Base-by-base conservation (phyloP, 2,329 filamentous ascomycete genomes). In the Pseudocercospora vitis region DNA sequence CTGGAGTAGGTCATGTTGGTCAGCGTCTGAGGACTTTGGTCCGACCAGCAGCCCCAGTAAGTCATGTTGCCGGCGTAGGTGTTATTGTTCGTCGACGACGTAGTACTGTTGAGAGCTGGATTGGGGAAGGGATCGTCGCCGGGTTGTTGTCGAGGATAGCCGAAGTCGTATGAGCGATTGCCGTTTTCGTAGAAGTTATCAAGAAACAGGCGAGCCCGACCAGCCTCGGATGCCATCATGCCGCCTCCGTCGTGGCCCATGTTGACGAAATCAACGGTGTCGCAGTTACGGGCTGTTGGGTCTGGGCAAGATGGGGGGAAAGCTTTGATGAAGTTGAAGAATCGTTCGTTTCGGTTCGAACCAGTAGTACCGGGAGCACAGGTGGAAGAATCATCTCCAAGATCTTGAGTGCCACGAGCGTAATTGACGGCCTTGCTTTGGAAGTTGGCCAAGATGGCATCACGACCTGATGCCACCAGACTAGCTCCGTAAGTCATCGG, bases 261-360 rank as follows among this genome's bases (percentile, higher is more conserved):
- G 29, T 63, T 55, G 19, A 71, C 61, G 39, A 70, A 66, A 48
- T 73, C 70, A 9, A 72, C 63, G 1, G 70, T 72, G 45, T 69
- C 63, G 46, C 68, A 70, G 35, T 66, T 63, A n/a, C 55, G 55
- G 8, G 53, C 57, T 0, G 47, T 26, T 7, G 68, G 58, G 32
- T 61, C 57, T 2, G 56, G n/a, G 50, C 69, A 70, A n/a, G 58
- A 59, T 2, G 63, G 50, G 12, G 68, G 67, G 52, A 72, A 71
- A 7, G 60, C 62, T 39, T 68, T 65, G 63, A 72, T 70, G 57
- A 70, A 71, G 60, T 72, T 68, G 65, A 71, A 71, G 61, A 73
- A 72, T 5, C 70, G 68, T 60, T 73, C 70, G 46, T 72, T 68
- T 5, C 70, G 65, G 29, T 73, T 68, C 8, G 50, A 49, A 9